These are phyloP conservation scores for Ceratobasidium sp. DNA, from an alignment of 1,284 basidiomycete genomes.

Conservation along the genomic window DNA sequence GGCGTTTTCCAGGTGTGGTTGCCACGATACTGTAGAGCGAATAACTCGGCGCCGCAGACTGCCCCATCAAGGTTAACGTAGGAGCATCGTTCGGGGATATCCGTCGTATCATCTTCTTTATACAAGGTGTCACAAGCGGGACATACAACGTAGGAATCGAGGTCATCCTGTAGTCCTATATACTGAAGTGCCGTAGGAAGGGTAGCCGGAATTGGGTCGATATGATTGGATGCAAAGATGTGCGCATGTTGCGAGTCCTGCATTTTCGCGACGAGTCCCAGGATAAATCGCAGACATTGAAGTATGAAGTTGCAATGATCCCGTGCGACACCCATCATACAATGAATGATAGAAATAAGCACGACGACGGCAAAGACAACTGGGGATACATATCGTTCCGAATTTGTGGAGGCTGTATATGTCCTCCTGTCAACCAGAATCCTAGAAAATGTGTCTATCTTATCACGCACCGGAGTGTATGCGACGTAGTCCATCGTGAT, in stretches of 20 bases:
- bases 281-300: not conserved
- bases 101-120: not conserved
- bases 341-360: not conserved
- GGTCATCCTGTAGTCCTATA: not conserved
- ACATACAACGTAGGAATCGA: not conserved
- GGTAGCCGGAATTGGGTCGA: not conserved
- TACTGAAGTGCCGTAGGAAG: not conserved
- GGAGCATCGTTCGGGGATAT: not conserved
- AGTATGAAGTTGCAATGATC: not conserved
- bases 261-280: not conserved
- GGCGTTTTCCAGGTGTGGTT: not conserved
- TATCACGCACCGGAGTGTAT: not conserved
- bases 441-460: not conserved
- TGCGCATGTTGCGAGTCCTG: not conserved
- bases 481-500: not conserved
- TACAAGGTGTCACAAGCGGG: not conserved
- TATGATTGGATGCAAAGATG: not conserved
- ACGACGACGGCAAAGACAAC: not conserved
- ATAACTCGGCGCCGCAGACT: slow-evolving; percentile 1
- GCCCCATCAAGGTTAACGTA: not conserved
- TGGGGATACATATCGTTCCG: not conserved
- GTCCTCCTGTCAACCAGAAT: not conserved
- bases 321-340: slow-evolving; percentile 4
- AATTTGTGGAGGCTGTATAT: not conserved
- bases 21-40: not conserved